phyloP scores from a whole-genome alignment of 2,329 filamentous ascomycete genomes.

The Hypoxylon sp. region DNA sequence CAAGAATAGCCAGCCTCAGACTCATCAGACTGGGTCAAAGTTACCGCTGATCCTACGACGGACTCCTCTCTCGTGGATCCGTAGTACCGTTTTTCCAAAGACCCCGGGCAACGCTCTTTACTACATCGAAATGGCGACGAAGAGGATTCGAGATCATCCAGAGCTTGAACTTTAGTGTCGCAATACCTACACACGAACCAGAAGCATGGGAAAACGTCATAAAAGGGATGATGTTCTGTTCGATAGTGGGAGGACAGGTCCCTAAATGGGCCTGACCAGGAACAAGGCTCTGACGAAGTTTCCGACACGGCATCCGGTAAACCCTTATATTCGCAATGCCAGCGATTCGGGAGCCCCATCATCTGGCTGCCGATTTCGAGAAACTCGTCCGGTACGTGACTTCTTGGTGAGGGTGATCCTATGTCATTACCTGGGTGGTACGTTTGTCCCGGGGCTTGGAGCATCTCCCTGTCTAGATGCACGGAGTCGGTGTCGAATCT shows the following conservation, averaged over 20 bases:
- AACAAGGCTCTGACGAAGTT: constrained; percentile 43
- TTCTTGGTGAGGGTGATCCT: constrained; percentile 13
- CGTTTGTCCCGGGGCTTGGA: constrained; percentile 42
- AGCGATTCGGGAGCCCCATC: constrained; percentile 39
- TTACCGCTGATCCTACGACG: constrained; percentile 28
- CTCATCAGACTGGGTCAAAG: constrained; percentile 47
- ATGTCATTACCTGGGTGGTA: constrained; percentile 42
- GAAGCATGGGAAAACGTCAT: constrained; percentile 26
- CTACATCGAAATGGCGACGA: constrained; percentile 33
- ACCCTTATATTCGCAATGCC: constrained; percentile 51
- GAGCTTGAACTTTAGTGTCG: constrained; percentile 13
- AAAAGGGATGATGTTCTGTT: constrained; percentile 47
- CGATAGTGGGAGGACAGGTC: constrained; percentile 48
- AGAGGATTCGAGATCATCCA: constrained; percentile 27
- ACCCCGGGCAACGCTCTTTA: constrained; percentile 38
- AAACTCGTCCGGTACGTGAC: constrained; percentile 21
- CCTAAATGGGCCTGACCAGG: constrained; percentile 50
- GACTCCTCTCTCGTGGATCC: constrained; percentile 40
- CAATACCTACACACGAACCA: constrained; percentile 49
- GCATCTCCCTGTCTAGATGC: constrained; percentile 43
- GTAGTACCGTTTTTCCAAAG: constrained; percentile 49
- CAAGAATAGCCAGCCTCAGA: constrained; percentile 50
- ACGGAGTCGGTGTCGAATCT: constrained; percentile 44
- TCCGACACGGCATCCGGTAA: constrained; percentile 35
- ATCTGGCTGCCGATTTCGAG: constrained; percentile 48